Conservation (phyloP, 2,329 filamentous ascomycete species). For the Verticillium klebahnii region DNA sequence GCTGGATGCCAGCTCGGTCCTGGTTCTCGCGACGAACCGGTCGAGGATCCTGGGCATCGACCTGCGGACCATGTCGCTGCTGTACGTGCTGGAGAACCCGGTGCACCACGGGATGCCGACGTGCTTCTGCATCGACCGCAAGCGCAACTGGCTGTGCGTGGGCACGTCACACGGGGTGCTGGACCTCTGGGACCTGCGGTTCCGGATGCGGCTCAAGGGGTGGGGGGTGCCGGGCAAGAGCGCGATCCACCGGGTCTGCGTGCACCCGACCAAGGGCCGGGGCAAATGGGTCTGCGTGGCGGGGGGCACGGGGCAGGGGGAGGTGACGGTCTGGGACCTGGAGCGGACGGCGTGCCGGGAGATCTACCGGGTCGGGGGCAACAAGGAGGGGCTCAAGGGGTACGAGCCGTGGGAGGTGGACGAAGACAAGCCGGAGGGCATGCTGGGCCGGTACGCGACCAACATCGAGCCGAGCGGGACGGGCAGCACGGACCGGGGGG, state of each 20-base stretch:
- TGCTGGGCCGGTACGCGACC: constrained; percentile 80
- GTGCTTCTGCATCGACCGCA: constrained; percentile 83
- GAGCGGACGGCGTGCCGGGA: constrained; percentile 87
- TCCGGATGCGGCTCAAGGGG: constrained; percentile 78
- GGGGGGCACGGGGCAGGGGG: constrained; percentile 79
- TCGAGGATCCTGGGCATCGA: constrained; percentile 83
- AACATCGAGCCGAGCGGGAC: constrained; percentile 57
- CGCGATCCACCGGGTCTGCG: constrained; percentile 71
- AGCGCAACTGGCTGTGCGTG: constrained; percentile 83
- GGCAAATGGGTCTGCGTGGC: constrained; percentile 85
- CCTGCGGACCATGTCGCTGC: constrained; percentile 75
- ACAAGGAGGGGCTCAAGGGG: constrained; percentile 55
- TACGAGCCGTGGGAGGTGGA: constrained; percentile 89
- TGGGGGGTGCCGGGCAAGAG: constrained; percentile 83
- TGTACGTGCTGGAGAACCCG: constrained; percentile 81
- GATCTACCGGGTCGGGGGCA: constrained; percentile 70
- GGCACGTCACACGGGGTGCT: constrained; percentile 92
- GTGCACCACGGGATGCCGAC: constrained; percentile 89
- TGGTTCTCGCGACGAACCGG: constrained; percentile 81
- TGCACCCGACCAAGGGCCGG: constrained; percentile 74
- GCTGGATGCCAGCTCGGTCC: constrained; percentile 72
- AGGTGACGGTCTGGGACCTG: constrained; percentile 93
- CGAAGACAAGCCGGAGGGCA: constrained; percentile 79
- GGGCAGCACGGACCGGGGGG: constrained; percentile 55
- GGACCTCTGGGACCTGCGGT: constrained; percentile 95